Evolutionary conservation across 2,329 filamentous ascomycete genomes (phyloP).

Genomic region (Sporothrix pallida): DNA sequence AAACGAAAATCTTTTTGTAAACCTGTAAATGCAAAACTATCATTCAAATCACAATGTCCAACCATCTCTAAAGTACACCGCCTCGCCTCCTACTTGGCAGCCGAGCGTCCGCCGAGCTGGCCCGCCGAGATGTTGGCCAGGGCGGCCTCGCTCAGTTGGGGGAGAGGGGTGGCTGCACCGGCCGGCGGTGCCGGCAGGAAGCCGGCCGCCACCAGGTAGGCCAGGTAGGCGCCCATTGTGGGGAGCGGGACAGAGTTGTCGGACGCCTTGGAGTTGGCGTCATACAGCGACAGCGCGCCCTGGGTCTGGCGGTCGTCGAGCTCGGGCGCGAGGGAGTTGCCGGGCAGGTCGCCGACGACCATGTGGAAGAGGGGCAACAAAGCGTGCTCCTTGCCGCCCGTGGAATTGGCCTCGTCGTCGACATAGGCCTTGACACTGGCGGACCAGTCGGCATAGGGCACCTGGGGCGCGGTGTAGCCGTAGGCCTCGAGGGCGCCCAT

Average conservation of each 20-base stretch:
- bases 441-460: slow-evolving; percentile 70
- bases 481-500: slow-evolving; percentile 72
- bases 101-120: slow-evolving; percentile 28
- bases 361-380: slow-evolving; percentile 78
- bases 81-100: slow-evolving; percentile 1
- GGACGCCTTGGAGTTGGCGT: slow-evolving; percentile 56
- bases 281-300: slow-evolving; percentile 58
- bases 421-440: slow-evolving; percentile 57
- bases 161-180: slow-evolving; percentile 19
- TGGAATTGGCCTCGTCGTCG: slow-evolving; percentile 65
- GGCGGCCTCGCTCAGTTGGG: slow-evolving; percentile 22
- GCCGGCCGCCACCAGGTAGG: slow-evolving; percentile 66
- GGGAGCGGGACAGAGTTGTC: slow-evolving; percentile 63
- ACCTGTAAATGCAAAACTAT: slow-evolving; percentile 8
- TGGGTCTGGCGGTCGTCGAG: slow-evolving; percentile 75
- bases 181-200: slow-evolving; percentile 60
- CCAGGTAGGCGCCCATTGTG: slow-evolving; percentile 66
- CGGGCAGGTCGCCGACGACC: slow-evolving; percentile 70
- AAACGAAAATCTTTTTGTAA: not conserved
- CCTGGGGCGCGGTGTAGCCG: slow-evolving; percentile 71
- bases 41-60: not conserved
- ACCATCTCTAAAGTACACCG: not conserved
- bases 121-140: slow-evolving; percentile 4
- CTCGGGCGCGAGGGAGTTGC: slow-evolving; percentile 71
- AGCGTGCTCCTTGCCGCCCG: slow-evolving; percentile 65